These are phyloP conservation scores for Mycena haematopus DNA, from an alignment of 768 basidiomycete genomes.

Conservation along the genomic window DNA sequence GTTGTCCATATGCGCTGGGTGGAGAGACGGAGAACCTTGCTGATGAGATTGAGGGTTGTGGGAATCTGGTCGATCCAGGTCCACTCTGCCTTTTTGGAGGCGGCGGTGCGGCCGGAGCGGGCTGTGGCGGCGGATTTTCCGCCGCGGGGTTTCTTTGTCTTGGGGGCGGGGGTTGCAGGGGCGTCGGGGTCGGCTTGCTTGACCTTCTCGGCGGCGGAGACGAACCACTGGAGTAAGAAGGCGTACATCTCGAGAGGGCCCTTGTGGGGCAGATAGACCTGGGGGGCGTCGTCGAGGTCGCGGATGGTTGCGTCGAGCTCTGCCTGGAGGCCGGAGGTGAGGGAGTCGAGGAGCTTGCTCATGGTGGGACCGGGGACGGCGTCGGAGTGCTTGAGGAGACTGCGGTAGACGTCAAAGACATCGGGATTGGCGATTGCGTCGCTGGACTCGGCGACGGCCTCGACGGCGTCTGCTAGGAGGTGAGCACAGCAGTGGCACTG, in stretches of 20 bases:
- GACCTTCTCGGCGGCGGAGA: slow-evolving; percentile 78
- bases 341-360: slow-evolving; percentile 87
- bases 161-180: slow-evolving; percentile 51
- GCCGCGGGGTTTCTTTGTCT: slow-evolving; percentile 63
- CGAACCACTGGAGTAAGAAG: slow-evolving; percentile 93
- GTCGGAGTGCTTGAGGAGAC: slow-evolving; percentile 78
- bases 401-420: slow-evolving; percentile 83
- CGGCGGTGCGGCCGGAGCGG: slow-evolving; percentile 42
- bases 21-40: slow-evolving; percentile 68
- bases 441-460: slow-evolving; percentile 76
- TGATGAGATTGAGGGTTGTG: slow-evolving; percentile 68
- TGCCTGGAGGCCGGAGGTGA: slow-evolving; percentile 74
- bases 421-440: slow-evolving; percentile 71
- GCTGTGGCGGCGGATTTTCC: slow-evolving; percentile 54
- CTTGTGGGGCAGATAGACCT: slow-evolving; percentile 68
- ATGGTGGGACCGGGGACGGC: slow-evolving; percentile 68
- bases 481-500: slow-evolving; percentile 2
- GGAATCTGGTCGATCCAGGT: slow-evolving; percentile 84
- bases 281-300: slow-evolving; percentile 76
- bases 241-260: slow-evolving; percentile 87
- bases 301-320: slow-evolving; percentile 76
- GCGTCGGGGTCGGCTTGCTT: slow-evolving; percentile 58
- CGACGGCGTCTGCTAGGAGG: slow-evolving; percentile 68
- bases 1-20: slow-evolving; percentile 91
- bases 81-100: slow-evolving; percentile 61